Conservation (phyloP, 129 eudicot species). For the Pulicaria dysenterica region DNA sequence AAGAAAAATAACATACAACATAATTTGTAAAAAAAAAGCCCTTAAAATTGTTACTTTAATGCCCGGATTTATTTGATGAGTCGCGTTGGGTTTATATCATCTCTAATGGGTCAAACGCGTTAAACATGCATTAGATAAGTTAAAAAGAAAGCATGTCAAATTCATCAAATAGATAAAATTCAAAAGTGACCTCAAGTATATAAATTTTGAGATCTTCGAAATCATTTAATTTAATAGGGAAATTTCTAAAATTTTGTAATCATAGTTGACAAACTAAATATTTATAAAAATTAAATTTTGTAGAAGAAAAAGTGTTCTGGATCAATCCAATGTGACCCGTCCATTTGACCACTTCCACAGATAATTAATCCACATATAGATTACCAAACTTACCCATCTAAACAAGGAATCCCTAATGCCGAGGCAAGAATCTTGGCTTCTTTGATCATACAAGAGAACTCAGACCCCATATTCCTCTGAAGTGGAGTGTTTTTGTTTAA, state of each 20-base stretch:
- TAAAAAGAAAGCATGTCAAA: background rate
- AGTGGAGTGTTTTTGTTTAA: constrained; percentile 50
- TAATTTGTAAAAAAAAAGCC: background rate
- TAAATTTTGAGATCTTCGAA: background rate
- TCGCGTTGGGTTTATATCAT: background rate
- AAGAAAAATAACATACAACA: background rate
- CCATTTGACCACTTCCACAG: background rate
- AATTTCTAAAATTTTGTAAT: background rate
- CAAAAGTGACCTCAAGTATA: too few species aligned
- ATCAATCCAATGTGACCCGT: background rate
- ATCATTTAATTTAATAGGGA: background rate
- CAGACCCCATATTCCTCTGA: constrained; percentile 90
- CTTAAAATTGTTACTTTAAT: background rate
- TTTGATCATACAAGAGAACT: constrained; percentile 87
- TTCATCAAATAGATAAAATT: background rate
- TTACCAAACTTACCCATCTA: constrained; percentile 67
- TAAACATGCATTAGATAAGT: background rate
- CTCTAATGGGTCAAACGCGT: background rate
- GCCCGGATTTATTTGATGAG: background rate
- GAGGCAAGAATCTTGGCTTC: constrained; percentile 78
- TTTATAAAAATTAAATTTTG: too few species aligned
- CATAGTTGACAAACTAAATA: background rate
- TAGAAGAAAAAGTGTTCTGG: background rate
- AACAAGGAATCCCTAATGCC: constrained; percentile 90
- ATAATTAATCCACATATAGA: background rate